Evolutionary conservation across 257 asterid genomes (phyloP).

Genomic region (Solanum etuberosum): DNA sequence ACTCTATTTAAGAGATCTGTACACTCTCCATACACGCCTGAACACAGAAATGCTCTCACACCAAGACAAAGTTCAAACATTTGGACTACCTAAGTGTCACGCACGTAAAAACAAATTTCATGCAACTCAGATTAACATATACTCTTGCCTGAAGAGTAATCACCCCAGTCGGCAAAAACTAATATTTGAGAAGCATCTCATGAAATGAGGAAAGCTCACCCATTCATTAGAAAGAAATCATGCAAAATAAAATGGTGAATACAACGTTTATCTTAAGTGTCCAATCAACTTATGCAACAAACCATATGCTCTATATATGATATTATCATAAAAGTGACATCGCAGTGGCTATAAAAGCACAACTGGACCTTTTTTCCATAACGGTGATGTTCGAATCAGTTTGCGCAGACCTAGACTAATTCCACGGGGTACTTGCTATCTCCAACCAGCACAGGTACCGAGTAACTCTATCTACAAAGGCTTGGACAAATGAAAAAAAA

Average conservation of each 20-base stretch:
- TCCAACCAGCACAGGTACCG: background rate
- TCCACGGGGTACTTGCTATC: background rate
- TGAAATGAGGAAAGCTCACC: background rate
- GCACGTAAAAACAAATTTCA: background rate
- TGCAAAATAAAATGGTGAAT: background rate
- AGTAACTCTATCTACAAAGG: background rate
- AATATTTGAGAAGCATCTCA: background rate
- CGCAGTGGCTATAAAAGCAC: background rate
- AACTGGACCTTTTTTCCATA: background rate
- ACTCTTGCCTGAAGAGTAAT: background rate
- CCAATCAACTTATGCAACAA: background rate
- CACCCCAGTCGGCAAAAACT: background rate
- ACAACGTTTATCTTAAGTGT: background rate
- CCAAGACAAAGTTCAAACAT: background rate
- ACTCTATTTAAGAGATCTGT: background rate
- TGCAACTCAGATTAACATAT: background rate
- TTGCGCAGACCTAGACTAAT: background rate
- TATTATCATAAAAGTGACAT: background rate
- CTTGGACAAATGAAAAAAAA: background rate
- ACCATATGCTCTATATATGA: background rate
- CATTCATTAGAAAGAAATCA: background rate
- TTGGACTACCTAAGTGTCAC: background rate
- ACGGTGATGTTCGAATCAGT: background rate
- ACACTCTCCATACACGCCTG: background rate
- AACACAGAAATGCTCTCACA: background rate